Evolutionary conservation across 225 moss, liverwort and hornwort genomes (phyloP), one percentile per base, ranked within the genome.

Genomic region (Neckera pumila): DNA sequence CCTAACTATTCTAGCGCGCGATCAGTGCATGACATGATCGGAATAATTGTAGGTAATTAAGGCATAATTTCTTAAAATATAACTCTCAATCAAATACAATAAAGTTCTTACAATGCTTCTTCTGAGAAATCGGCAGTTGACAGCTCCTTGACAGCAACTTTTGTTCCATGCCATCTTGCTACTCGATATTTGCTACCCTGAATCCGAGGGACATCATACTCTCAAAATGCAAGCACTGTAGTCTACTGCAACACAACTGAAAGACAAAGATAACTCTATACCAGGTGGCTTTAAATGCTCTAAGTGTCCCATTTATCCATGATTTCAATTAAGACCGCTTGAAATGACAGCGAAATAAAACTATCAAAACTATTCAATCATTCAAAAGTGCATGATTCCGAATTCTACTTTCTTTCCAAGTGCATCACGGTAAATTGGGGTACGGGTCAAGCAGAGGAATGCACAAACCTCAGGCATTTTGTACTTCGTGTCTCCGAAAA

Each of bases 151-250:
- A 98, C 95, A 82, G 92, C 95, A 58, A 98, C 98, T 93, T 88
- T 93, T n/a, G 96, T 98, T 84, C 98, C 96, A 91, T 96, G 95
- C 98, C 96, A 96, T 34, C 64, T 92, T 87, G 95, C 95, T 43
- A 92, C 94, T 93, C 89, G 84, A 91, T 98, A 94, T 91, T 95
- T 89, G 63, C 95, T 88, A 49, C 92, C 93, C 94, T 96, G 93
- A 80, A 88, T 87, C 56, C 86, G 56, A 85, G 64, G 70, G 40
- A 84, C 85, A 88, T 80, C 80, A 45, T 66, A 86, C 42, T 79
- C 60, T 91, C 57, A 77, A 76, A 77, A 79, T 86, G 40, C 85
- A 90, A 47, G 93, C 95, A 80, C 63, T 25, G 72, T 21, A 57
- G 21, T 92, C 93, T 84, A 86, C 90, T 47, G 84, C 88, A 84